These are phyloP conservation scores for Xanthoconium separans DNA, from an alignment of 1,284 basidiomycete species.

Conservation along the genomic window DNA sequence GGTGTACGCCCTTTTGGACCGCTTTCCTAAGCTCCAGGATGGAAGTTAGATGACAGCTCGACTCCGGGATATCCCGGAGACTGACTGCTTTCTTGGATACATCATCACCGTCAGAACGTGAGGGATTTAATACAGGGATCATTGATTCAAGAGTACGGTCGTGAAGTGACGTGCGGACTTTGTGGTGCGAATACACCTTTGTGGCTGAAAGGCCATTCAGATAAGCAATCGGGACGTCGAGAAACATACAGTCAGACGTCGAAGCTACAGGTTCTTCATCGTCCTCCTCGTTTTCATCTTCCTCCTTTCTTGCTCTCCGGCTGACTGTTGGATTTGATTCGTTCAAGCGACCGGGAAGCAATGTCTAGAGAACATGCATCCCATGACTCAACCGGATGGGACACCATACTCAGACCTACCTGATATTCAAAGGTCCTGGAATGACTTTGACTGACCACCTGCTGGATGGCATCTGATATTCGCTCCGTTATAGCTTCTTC, in stretches of 20 bases:
- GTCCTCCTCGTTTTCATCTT: slow-evolving; percentile 36
- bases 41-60: slow-evolving; percentile 80
- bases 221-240: slow-evolving; percentile 5
- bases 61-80: slow-evolving; percentile 69
- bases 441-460: slow-evolving; percentile 65
- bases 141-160: slow-evolving; percentile 94
- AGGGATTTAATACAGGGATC: slow-evolving; percentile 67
- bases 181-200: slow-evolving; percentile 76
- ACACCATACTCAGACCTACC: slow-evolving; percentile 37
- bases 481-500: slow-evolving; percentile 87
- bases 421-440: slow-evolving; percentile 84
- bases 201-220: slow-evolving; percentile 32
- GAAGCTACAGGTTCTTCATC: slow-evolving; percentile 13
- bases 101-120: slow-evolving; percentile 27
- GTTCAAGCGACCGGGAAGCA: slow-evolving; percentile 54
- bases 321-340: slow-evolving; percentile 43
- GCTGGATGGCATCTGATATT: slow-evolving; percentile 75
- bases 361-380: slow-evolving; percentile 44
- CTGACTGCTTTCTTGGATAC: slow-evolving; percentile 27
- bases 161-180: slow-evolving; percentile 87
- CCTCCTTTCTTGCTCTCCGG: slow-evolving; percentile 35
- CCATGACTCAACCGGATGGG: neutral
- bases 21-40: slow-evolving; percentile 66
- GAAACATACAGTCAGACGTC: slow-evolving; percentile 17
- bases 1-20: slow-evolving; percentile 62